Base-by-base conservation (phyloP, 495 filamentous ascomycete species). In the Daldinia concentrica region DNA sequence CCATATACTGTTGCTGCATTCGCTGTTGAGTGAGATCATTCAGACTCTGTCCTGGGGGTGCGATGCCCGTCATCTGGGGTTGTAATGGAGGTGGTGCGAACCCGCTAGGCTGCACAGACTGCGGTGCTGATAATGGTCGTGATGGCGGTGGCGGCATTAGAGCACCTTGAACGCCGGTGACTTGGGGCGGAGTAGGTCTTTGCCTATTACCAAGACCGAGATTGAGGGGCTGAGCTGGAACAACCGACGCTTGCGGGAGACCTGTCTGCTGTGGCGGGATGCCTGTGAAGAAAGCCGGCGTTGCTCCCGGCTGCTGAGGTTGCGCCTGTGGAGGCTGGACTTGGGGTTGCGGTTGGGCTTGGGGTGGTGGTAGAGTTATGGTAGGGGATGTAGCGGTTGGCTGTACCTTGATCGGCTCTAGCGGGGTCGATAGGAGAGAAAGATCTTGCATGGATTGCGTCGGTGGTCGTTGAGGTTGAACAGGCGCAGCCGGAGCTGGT, bases 61-160 rank as follows among this genome's bases (percentile, higher is more conserved):
- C 90, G 45, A 92, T 77, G 8, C 95, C 95, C 0, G 95, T 98
- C 76, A 94, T 84, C 77, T 97, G 93, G 26, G 94, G 91, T 72
- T 95, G 92, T 70, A 98, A 87, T 55, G 92, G 90, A 30, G 90
- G 84, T 17, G 84, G 81, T 7, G 88, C 86, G 74, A 97, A 95
- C 2, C 84, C 84, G 77, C 84, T 94, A 56, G 89, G 89, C 70
- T 92, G 92, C 58, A 89, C 89, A 36, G 93, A 91, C 76, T 95
- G 93, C 24, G 95, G 95, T 9, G 95, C 96, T 17, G 95, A 98
- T 5, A 95, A 84, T 2, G 95, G 92, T 56, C 95, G 86, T 52
- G 87, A 87, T 32, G 94, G 94, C 24, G 93, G 94, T 48, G 94
- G 93, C 64, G 93, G 87, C 63, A 94, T 80, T 24, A 84, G 82